Percentiles rank a stretch among this genome's conserved stretches.
These are phyloP conservation scores for Trichoderma cornu-damae DNA, from an alignment of 2,329 filamentous ascomycete genomes.

Conservation along the genomic window DNA sequence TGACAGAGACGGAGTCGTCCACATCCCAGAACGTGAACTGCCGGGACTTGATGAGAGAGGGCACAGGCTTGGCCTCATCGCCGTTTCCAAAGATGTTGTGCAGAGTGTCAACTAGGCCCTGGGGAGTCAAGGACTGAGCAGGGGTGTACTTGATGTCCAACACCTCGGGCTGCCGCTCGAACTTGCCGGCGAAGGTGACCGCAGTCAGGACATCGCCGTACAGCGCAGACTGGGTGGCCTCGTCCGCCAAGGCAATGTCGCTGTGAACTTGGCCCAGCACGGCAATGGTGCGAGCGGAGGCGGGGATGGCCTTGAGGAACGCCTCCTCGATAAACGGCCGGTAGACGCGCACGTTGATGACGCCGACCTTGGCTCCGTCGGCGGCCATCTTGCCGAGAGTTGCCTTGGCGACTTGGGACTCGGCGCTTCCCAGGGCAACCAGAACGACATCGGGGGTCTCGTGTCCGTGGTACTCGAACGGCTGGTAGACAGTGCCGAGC, in stretches of 20 bases:
- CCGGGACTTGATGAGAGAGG: conserved; percentile 54
- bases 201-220: conserved; percentile 89
- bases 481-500: conserved; percentile 85
- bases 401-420: conserved; percentile 80
- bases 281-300: conserved; percentile 67
- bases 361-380: conserved; percentile 73
- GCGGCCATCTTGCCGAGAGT: conserved; percentile 67
- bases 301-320: conserved; percentile 76
- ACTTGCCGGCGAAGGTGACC: conserved; percentile 69
- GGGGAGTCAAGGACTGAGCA: conserved; percentile 51
- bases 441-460: conserved; percentile 72
- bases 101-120: conserved; percentile 48
- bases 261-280: conserved; percentile 86
- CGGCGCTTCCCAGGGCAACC: conserved; percentile 87
- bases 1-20: conserved; percentile 64
- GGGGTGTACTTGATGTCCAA: conserved; percentile 88
- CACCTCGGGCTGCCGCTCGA: conserved; percentile 58
- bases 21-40: conserved; percentile 95
- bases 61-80: conserved; percentile 39
- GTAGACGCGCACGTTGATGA: conserved; percentile 89
- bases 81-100: conserved; percentile 52
- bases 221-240: conserved; percentile 73
- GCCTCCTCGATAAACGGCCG: conserved; percentile 92
- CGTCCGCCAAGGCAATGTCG: conserved; percentile 66
- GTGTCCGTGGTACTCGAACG: conserved; percentile 93